Base-by-base conservation (phyloP, 192 early-diverging fungal species). In the Backusella westeae region DNA sequence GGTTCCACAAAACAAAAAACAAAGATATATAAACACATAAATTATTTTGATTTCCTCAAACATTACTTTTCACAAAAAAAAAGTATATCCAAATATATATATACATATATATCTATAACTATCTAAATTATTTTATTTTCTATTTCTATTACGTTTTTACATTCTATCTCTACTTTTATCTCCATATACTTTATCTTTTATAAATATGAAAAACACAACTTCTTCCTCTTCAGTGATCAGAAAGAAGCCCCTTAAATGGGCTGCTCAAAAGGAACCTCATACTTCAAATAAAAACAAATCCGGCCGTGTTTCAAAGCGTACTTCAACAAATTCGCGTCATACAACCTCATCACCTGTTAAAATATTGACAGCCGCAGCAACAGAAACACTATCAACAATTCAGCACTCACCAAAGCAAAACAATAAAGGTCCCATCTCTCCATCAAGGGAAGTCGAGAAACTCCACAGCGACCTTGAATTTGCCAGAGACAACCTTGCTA, bases 401-500 rank as follows among this genome's bases (percentile, higher is more conserved):
- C 38, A 39, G 17, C 38, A 21, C 15, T 9, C 36, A n/a, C 6
- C 68, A 69, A 69, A 49, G 46, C 6, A 49, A 49, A n/a, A 21
- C 46, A 49, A 49, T 49, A 29, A 63, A n/a, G 56, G 23, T 14
- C 56, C 2, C 9, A n/a, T 63, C 29, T 63, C 34, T 4, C 41
- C 70, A 26, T 12, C 39, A 5, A 26, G 29, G 12, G 76, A 81
- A 39, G 71, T 75, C 9, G 77, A 75, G 34, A 73, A 69, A 15
- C 34, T 82, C 23, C 77, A 79, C 29, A 69, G 53, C 14, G 81
- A 82, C 36, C 46, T 82, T 1, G 74, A 71, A 15, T 82, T 78
- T 69, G 71, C 81, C 12, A 69, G 67, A 34, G 81, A 82, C 44
- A 66, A 71, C 2, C 7, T 82, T 9, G 77, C 77, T 32, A 82